Evolutionary conservation across 306 rosid genomes (phyloP), one percentile per base, ranked within the genome.

Genomic region (Inga oerstediana): DNA sequence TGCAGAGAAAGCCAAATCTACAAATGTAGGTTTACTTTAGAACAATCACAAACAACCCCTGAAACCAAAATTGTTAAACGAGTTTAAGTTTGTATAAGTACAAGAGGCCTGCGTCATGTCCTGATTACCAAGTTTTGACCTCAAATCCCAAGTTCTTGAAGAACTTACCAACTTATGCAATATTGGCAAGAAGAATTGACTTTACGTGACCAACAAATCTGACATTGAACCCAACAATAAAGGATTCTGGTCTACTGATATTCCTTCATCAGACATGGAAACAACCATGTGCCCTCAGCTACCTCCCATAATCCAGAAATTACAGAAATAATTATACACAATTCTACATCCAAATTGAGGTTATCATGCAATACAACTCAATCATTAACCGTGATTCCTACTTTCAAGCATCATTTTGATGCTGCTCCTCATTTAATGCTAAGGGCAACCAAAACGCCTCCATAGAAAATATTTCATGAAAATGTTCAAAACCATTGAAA

Each of bases 261-360:
- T 56, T 48, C 56, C 79, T 69, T 34, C 77, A 52, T 79, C 52
- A 37, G 67, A 74, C 16, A 68, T 22, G 79, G 68, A 78, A 68
- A 77, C 27, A 75, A n/a, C 43, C 77, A 8, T 44, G 54, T 16
- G 16, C 51, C 68, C 81, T 85, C 75, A 79, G 76, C 27, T 27
- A 67, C 37, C 75, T 30, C 27, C 75, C 90, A 85, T 87, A 96
- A 73, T 91, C 97, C 3, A 91, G 86, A 79, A 27, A 27, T 27
- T 27, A 27, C 27, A 27, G 1, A 27, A 27, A 27, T 27, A 27
- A 27, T 27, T 27, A 27, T 27, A 27, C 27, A 27, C 27, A 27
- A 27, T 27, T 27, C 27, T 27, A 27, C 27, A 27, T 27, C 27
- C 27, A 27, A 27, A 27, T 27, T 27, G 27, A 27, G 27, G 27